These are phyloP conservation scores for Leishmania amazonensis DNA, from an alignment of 208 protist genomes.

Conservation along the genomic window DNA sequence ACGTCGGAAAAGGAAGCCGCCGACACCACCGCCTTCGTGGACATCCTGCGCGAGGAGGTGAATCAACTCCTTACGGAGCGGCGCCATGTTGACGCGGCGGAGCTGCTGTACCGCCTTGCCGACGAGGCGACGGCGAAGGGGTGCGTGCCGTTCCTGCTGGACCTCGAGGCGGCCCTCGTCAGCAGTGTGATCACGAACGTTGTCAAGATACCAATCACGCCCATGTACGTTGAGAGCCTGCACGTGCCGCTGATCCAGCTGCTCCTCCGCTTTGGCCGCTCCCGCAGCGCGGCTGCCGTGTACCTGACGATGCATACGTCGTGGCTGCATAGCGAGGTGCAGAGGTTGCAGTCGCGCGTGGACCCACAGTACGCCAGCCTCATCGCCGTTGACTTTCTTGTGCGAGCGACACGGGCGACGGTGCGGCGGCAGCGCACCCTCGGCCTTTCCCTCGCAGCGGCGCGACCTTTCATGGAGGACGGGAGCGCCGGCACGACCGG, in stretches of 20 bases:
- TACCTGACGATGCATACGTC: conserved; percentile 70
- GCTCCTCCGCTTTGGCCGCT: conserved; percentile 74
- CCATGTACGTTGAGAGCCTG: conserved; percentile 73
- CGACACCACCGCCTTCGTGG: conserved; percentile 65
- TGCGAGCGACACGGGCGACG: conserved; percentile 55
- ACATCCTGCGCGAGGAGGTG: conserved; percentile 71
- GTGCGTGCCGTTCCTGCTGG: conserved; percentile 69
- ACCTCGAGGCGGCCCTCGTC: conserved; percentile 71
- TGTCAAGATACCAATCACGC: conserved; percentile 57
- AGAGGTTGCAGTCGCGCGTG: conserved; percentile 68
- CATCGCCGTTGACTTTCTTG: conserved; percentile 80
- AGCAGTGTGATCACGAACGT: conserved; percentile 45
- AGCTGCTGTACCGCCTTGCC: conserved; percentile 63
- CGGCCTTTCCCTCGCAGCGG: conserved; percentile 32
- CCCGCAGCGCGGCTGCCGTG: conserved; percentile 43
- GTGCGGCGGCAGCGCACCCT: conserved; percentile 74
- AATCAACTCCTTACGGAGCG: conserved; percentile 69
- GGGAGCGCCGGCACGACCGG: background rate
- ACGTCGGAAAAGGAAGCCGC: conserved; percentile 25
- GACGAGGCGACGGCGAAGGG: conserved; percentile 52
- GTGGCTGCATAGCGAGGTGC: conserved; percentile 75
- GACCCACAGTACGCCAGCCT: conserved; percentile 58
- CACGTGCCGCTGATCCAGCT: conserved; percentile 83
- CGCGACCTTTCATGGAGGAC: conserved; percentile 22
- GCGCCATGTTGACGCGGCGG: conserved; percentile 66